phyloP scores from a whole-genome alignment of 2,329 filamentous ascomycete species.

The Claviceps quebecensis region DNA sequence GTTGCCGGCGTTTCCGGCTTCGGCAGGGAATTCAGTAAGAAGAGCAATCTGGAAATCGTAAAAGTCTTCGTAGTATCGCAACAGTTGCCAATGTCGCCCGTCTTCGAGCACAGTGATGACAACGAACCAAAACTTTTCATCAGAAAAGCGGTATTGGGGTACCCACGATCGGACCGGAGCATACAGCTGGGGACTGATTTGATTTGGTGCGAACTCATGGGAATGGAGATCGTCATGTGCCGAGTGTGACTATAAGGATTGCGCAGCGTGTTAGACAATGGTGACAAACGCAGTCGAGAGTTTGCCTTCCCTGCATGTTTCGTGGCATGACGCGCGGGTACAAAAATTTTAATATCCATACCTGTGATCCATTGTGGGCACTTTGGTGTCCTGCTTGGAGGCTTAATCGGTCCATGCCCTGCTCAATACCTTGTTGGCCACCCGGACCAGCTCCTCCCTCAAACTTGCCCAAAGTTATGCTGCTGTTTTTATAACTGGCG shows the following conservation, averaged over 20 bases:
- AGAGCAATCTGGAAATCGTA: constrained; percentile 97
- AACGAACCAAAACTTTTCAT: constrained; percentile 98
- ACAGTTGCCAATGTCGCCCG: constrained; percentile 82
- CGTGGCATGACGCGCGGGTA: too few species aligned
- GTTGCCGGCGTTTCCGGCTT: constrained; percentile 73
- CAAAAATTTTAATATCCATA: constrained; percentile 8
- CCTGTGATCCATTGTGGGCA: constrained; percentile 13
- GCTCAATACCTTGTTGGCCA: constrained; percentile 38
- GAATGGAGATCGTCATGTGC: constrained; percentile 17
- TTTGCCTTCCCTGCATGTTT: too few species aligned
- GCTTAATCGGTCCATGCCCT: constrained; percentile 68
- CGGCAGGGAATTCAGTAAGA: constrained; percentile 78
- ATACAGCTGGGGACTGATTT: constrained; percentile 42
- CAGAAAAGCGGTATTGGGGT: constrained; percentile 85
- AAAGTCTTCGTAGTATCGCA: constrained; percentile 94
- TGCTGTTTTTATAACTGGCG: constrained; percentile 97
- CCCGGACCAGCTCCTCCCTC: constrained; percentile 39
- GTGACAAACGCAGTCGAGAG: too few species aligned
- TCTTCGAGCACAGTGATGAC: constrained; percentile 87
- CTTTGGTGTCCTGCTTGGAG: constrained; percentile 29
- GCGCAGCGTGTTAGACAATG: neutral
- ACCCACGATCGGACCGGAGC: constrained; percentile 75
- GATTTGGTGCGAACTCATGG: constrained; percentile 22
- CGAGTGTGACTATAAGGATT: constrained; percentile 10
- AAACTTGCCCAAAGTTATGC: constrained; percentile 88